Percentiles rank a stretch among this genome's conserved stretches.
These are phyloP conservation scores for Sedum album DNA, from an alignment of 164 flowering plant genomes.

Conservation along the genomic window DNA sequence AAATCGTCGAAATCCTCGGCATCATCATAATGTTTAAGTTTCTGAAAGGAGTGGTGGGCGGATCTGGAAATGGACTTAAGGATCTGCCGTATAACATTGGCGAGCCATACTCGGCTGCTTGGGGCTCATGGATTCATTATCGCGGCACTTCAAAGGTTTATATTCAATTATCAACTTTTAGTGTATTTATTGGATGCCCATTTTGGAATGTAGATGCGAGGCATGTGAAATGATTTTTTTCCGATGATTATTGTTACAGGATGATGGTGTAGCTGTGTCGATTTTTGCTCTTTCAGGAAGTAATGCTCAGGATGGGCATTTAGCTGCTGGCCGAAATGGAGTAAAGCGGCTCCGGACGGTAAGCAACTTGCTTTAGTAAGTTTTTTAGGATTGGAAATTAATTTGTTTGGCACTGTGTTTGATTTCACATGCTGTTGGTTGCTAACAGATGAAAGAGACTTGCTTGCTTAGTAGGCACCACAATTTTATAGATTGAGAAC, in stretches of 20 bases:
- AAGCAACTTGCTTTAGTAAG: constrained; percentile 15
- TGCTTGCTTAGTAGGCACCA: not conserved
- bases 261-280: constrained; percentile 88
- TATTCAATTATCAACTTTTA: not conserved
- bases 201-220: not conserved
- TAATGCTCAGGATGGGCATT: constrained; percentile 85
- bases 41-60: constrained; percentile 84
- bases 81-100: constrained; percentile 95
- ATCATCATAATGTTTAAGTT: constrained; percentile 53
- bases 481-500: not conserved
- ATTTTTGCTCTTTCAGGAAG: constrained; percentile 85
- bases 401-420: not conserved
- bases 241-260: constrained; percentile 35
- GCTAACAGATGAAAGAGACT: too few species aligned
- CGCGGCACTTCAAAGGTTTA: constrained; percentile 86
- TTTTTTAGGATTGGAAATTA: not conserved
- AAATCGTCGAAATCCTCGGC: not conserved
- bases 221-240: not conserved
- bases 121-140: constrained; percentile 95
- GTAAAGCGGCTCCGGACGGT: constrained; percentile 99
- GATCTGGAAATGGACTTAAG: constrained; percentile 79
- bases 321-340: constrained; percentile 97
- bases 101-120: constrained; percentile 83
- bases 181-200: not conserved
- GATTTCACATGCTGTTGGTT: not conserved